These are phyloP conservation scores for Bolboschoenoplectus hybrid DNA, from an alignment of 202 grass and related monocot species.

Conservation along the genomic window DNA sequence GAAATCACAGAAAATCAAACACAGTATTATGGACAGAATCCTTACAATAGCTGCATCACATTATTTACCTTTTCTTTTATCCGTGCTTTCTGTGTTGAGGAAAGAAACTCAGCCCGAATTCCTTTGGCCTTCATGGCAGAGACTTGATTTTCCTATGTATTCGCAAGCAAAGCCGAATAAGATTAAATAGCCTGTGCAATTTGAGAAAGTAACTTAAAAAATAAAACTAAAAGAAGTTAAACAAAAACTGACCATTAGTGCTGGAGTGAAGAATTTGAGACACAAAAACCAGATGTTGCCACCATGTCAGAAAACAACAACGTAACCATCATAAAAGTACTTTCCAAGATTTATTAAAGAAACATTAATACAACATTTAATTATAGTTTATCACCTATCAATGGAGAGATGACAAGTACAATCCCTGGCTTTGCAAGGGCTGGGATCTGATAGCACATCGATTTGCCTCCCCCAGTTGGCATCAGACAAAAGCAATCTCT, in stretches of 20 bases:
- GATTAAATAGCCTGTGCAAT: conserved; percentile 41
- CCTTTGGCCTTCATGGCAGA: conserved; percentile 77
- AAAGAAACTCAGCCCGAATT: conserved; percentile 89
- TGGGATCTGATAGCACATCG: conserved; percentile 93
- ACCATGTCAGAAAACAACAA: conserved; percentile 46
- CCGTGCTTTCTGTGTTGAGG: conserved; percentile 72
- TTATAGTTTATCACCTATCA: conserved; percentile 67
- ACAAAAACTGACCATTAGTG: conserved; percentile 73
- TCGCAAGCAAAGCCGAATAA: conserved; percentile 33
- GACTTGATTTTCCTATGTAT: conserved; percentile 91
- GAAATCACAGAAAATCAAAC: conserved; percentile 11
- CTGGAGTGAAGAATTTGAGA: conserved; percentile 57
- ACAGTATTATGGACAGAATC: not conserved
- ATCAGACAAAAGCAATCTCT: conserved; percentile 97
- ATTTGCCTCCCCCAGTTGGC: conserved; percentile 98
- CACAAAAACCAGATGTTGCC: conserved; percentile 38
- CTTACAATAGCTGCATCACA: not conserved
- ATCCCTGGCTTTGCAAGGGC: conserved; percentile 80
- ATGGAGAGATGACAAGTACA: conserved; percentile 93
- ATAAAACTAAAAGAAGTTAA: conserved; percentile 19
- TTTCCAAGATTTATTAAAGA: conserved; percentile 37
- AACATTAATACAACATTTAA: conserved; percentile 30
- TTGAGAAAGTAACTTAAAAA: conserved; percentile 31
- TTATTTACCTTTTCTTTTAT: conserved; percentile 71
- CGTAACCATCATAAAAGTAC: conserved; percentile 9